Conservation (phyloP, 305 asterid species). For the Rubia tinctorum region DNA sequence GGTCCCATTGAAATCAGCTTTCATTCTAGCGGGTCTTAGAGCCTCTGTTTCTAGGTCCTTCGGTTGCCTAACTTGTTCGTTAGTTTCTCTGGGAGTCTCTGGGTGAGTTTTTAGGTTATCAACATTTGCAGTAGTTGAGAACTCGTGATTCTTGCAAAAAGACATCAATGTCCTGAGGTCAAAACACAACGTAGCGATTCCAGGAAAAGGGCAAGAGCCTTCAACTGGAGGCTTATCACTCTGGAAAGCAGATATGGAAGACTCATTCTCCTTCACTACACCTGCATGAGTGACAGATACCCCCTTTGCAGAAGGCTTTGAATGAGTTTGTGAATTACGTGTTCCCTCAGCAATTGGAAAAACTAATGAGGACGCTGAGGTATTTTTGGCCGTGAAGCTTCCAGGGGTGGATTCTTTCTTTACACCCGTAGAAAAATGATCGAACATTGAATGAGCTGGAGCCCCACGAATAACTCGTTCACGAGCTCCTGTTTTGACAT, state of each 20-base stretch:
- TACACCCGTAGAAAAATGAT: conserved; percentile 61
- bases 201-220: conserved; percentile 92
- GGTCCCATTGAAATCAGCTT: conserved; percentile 28
- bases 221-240: conserved; percentile 59
- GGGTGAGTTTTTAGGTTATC: conserved; percentile 29
- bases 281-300: conserved; percentile 23
- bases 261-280: conserved; percentile 31
- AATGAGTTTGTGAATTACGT: conserved; percentile 41
- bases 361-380: conserved; percentile 82
- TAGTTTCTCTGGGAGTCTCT: conserved; percentile 39
- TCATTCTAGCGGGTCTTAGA: conserved; percentile 37
- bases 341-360: conserved; percentile 55
- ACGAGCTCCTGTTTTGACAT: conserved; percentile 93
- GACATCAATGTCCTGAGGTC: conserved; percentile 81
- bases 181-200: conserved; percentile 72
- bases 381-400: conserved; percentile 49
- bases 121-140: conserved; percentile 29
- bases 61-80: conserved; percentile 27
- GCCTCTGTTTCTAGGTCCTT: conserved; percentile 34
- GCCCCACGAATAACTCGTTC: conserved; percentile 94
- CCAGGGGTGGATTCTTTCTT: conserved; percentile 39
- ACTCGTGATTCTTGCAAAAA: conserved; percentile 54
- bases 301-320: conserved; percentile 37
- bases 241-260: conserved; percentile 38
- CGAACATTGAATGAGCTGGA: conserved; percentile 95